Base-by-base conservation (phyloP, 2,329 filamentous ascomycete genomes). In the Orbilia javanica region DNA sequence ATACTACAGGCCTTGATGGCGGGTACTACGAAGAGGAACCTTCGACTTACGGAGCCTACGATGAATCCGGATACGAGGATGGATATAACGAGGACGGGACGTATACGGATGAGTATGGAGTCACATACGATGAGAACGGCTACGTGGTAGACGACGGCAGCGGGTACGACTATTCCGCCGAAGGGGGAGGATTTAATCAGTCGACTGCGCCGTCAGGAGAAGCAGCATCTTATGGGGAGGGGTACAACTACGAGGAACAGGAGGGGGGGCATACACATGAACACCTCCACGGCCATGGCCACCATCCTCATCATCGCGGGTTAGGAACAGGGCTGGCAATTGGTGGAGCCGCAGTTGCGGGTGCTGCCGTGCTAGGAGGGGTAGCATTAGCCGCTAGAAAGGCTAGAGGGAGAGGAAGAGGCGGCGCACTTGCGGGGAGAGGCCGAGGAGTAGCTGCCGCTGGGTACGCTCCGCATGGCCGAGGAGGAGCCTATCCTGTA, bases 341-440 rank as follows among this genome's bases (percentile, higher is more conserved):
- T 31, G 66, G 73, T 22, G 66, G 73, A 4, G 73, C 62, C 7
- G 73, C 73, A 2, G 60, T 77, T 27, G 73, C 73, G 0, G 73
- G 65, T 34, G 70, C 70, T 8, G 70, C 70, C 3, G 34, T 74
- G 6, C 36, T 62, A 6, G 73, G 73, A 31, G 65, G 64, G 18
- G 73, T 63, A 3, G 73, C 67, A 15, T 42, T 71, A 22, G 73
- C 66, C 3, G 60, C 67, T 22, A 71, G 57, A 31, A 65, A 68
- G 36, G 73, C 31, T 10, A 62, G 66, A 29, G 72, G 64, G 18
- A 63, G 63, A 20, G 60, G 62, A 4, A 44, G 62, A 50, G 52
- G 63, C 0, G 34, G 44, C 10, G 42, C 27, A 6, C 25, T 29
- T 4, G 18, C 29, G 18, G 63, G 55, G 15, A 39, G 71, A 31